phyloP scores from a whole-genome alignment of 2,329 filamentous ascomycete species.

The Aspergillus awamori region DNA sequence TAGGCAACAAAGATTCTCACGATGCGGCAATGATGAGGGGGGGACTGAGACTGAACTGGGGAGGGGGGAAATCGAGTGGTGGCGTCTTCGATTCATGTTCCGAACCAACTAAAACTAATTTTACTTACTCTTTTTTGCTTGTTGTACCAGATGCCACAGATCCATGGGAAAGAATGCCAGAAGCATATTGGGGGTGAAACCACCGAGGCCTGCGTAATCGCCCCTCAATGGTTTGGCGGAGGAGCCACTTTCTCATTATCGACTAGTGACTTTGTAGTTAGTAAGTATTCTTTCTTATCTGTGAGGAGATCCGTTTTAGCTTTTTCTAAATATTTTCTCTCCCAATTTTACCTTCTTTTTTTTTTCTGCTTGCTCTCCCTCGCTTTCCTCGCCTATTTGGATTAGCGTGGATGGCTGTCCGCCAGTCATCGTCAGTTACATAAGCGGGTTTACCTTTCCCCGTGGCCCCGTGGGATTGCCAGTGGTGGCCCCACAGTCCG shows the following conservation, averaged over 20 bases:
- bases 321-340: too few relatives aligned
- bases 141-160: neutral
- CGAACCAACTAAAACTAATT: neutral
- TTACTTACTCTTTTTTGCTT: too few relatives aligned
- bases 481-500: neutral
- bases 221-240: constrained; percentile 2
- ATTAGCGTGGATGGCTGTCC: neutral
- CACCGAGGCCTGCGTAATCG: constrained; percentile 1
- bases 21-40: neutral
- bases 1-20: constrained; percentile 3
- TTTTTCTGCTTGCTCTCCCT: neutral
- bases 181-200: neutral
- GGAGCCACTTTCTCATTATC: neutral
- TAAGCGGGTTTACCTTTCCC: constrained; percentile 1
- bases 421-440: neutral
- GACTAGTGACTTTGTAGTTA: too few relatives aligned
- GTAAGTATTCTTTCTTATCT: neutral
- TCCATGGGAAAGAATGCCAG: neutral
- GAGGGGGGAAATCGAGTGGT: neutral
- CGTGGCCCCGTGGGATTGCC: neutral
- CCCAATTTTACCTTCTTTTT: neutral
- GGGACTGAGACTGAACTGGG: neutral
- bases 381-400: neutral
- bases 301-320: neutral
- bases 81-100: neutral